Conservation (phyloP, 2,329 filamentous ascomycete genomes). For the Trichoderma sp. region DNA sequence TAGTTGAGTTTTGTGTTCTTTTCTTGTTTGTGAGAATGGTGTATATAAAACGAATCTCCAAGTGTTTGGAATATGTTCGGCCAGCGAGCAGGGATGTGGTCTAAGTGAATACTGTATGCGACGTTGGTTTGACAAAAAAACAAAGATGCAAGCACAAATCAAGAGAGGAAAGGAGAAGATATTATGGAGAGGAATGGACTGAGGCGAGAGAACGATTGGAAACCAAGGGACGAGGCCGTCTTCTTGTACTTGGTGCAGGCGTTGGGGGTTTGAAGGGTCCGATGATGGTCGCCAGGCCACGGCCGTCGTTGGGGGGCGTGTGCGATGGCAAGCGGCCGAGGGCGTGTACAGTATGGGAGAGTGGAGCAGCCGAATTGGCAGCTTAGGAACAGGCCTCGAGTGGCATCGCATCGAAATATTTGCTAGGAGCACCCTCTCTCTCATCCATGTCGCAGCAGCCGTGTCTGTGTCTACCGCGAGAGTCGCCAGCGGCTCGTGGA, state of each 20-base stretch:
- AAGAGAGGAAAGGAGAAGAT: constrained; percentile 11
- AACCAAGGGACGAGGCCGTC: constrained; percentile 31
- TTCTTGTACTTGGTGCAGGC: constrained; percentile 32
- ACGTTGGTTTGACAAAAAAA: background rate
- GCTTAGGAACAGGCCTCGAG: background rate
- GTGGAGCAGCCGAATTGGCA: background rate
- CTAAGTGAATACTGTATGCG: background rate
- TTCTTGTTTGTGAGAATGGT: background rate
- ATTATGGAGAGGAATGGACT: constrained; percentile 9
- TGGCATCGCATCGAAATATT: background rate
- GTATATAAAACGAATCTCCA: background rate
- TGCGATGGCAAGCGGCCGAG: background rate
- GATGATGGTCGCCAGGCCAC: constrained; percentile 8
- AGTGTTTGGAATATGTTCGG: constrained; percentile 11
- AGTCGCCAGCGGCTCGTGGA: constrained; percentile 21
- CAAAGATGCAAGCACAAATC: background rate
- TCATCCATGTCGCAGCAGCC: background rate
- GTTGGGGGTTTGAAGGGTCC: background rate
- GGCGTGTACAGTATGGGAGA: background rate
- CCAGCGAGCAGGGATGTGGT: constrained; percentile 6
- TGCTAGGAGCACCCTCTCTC: background rate
- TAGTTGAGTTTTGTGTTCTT: background rate
- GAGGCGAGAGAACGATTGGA: constrained; percentile 27
- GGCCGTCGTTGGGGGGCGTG: constrained; percentile 2
- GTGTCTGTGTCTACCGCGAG: background rate